Evolutionary conservation across 768 basidiomycete species (phyloP).

Genomic region (Mycena leptocephala): DNA sequence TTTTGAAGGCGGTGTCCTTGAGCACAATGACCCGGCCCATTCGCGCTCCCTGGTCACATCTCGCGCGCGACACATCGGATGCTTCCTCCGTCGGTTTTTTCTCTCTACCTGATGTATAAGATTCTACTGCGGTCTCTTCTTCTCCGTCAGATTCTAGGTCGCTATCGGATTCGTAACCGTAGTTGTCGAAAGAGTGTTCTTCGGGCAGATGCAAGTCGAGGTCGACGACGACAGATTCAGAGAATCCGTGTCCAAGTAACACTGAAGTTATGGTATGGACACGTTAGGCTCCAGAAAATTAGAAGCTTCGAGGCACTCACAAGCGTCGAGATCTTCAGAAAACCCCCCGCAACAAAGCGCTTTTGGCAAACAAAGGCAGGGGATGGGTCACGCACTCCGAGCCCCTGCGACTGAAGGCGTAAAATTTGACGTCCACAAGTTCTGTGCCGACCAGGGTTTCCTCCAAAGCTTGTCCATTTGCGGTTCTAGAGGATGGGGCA

Average conservation of each 20-base stretch:
- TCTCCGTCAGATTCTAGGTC: constrained; percentile 34
- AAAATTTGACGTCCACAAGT: constrained; percentile 40
- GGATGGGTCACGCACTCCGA: constrained; percentile 19
- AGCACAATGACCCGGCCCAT: constrained; percentile 36
- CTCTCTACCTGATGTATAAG: not conserved
- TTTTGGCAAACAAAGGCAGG: constrained; percentile 35
- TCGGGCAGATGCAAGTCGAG: constrained; percentile 19
- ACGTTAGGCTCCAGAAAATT: not conserved
- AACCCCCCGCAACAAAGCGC: constrained; percentile 35
- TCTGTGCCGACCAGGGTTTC: constrained; percentile 33
- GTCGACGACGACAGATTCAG: constrained; percentile 16
- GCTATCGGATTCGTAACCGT: constrained; percentile 41
- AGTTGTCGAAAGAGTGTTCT: constrained; percentile 8
- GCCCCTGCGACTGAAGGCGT: constrained; percentile 37
- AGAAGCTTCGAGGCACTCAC: constrained; percentile 16
- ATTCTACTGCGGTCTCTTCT: not conserved
- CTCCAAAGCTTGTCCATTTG: constrained; percentile 31
- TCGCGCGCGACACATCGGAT: not conserved
- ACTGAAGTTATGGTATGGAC: too few species aligned
- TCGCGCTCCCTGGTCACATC: not conserved
- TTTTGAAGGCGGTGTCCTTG: constrained; percentile 38
- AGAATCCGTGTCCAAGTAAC: constrained; percentile 21
- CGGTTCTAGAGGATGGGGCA: not conserved
- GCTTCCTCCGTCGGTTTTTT: not conserved
- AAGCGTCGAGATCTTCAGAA: constrained; percentile 29